Conservation (phyloP, 2,329 filamentous ascomycete species). For the Westerdykella sp. region DNA sequence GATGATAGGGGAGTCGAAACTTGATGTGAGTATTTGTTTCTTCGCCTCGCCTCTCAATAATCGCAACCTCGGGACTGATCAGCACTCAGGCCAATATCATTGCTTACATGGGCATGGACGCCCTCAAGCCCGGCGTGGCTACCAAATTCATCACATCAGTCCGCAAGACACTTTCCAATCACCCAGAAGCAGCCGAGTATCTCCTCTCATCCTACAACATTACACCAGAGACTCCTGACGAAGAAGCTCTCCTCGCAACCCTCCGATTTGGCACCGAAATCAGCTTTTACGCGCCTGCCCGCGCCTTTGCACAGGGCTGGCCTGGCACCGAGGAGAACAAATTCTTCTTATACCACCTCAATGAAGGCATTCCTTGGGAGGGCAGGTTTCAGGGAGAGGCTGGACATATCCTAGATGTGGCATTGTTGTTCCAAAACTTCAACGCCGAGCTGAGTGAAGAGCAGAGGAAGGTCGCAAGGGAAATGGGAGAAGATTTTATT, state of each 20-base stretch:
- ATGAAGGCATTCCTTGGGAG: conserved; percentile 32
- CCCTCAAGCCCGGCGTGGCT: conserved; percentile 26
- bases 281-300: conserved; percentile 41
- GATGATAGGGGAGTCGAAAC: conserved; percentile 45
- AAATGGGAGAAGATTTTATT: conserved; percentile 28
- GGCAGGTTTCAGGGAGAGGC: conserved; percentile 30
- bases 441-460: conserved; percentile 21
- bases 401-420: conserved; percentile 30
- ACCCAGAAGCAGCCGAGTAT: conserved; percentile 13
- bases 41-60: not conserved
- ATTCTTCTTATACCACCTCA: conserved; percentile 32
- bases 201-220: conserved; percentile 40
- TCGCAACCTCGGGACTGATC: not conserved
- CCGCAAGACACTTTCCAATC: conserved; percentile 21
- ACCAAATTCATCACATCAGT: conserved; percentile 31
- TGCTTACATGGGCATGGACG: conserved; percentile 19
- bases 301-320: conserved; percentile 38
- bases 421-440: conserved; percentile 31
- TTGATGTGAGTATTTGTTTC: conserved; percentile 35
- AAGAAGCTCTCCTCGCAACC: conserved; percentile 39
- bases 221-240: conserved; percentile 30
- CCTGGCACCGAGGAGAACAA: conserved; percentile 21
- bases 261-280: conserved; percentile 44
- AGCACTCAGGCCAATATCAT: conserved; percentile 19
- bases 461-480: conserved; percentile 17